Evolutionary conservation across 768 basidiomycete species (phyloP), one percentile per base, ranked within the genome.

Genomic region (Pisolithus orientalis): DNA sequence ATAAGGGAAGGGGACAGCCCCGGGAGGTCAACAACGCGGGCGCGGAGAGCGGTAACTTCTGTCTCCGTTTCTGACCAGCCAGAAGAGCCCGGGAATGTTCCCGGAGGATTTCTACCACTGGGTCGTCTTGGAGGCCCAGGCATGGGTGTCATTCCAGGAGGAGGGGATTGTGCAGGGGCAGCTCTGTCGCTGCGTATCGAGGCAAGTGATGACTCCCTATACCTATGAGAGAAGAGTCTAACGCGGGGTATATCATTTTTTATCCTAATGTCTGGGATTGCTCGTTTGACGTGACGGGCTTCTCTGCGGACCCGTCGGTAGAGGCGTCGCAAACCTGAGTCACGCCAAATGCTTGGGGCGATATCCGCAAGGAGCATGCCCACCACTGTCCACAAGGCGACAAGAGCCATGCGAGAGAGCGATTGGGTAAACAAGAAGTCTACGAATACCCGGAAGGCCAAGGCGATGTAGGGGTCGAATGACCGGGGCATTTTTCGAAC

Each of bases 401-500:
- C 73, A n/a, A 82, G 69, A 45, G 71, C 58, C 51, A 80, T 64
- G 39, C 75, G 70, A 28, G 67, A 67, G 40, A 79, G 37, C 54
- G 73, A 78, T 40, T 83, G 80, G 3, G 85, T 86, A 63, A 84
- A 72, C 43, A 85, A 67, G 51, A 85, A 80, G 69, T 90, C 87
- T 53, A 87, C 70, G 60, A 86, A 81, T 50, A 89, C 74, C n/a
- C 88, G 75, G 47, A 87, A 78, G 34, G 70, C 82, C 53, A 81
- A 80, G 13, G 78, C 84, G 50, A 88, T 68, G 65, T 83, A 87
- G 7, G 86, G 87, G 65, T 89, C 87, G 51, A 75, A 72, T 0
- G 86, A 86, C 50, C 52, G 62, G 31, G 85, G 84, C 67, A 76
- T 76, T 63, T 85, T 85, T 54, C 77, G 77, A 56, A 86, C 66